phyloP scores from a whole-genome alignment of 1,284 basidiomycete genomes.

The Cutaneotrichosporon cavernicola region DNA sequence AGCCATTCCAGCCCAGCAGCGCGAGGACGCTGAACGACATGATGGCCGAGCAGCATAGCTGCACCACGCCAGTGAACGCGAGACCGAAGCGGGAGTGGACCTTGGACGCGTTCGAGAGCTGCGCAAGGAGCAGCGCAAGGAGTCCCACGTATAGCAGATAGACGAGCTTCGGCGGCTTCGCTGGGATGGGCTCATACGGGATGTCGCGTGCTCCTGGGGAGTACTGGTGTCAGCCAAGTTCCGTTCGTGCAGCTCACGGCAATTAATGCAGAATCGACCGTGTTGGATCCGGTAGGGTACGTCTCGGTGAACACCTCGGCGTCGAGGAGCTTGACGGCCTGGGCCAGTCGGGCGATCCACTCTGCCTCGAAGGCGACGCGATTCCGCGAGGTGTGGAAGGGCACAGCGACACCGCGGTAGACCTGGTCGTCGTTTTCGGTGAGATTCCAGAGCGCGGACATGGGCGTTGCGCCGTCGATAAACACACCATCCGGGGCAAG shows the following conservation, averaged over 20 bases:
- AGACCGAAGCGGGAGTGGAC: slow-evolving; percentile 90
- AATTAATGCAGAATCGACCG: slow-evolving; percentile 22
- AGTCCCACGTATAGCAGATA: slow-evolving; percentile 72
- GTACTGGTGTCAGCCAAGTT: slow-evolving; percentile 7
- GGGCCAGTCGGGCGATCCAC: slow-evolving; percentile 28
- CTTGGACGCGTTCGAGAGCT: slow-evolving; percentile 73
- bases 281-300: slow-evolving; percentile 15
- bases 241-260: slow-evolving; percentile 23
- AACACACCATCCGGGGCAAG: slow-evolving; percentile 21
- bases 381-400: slow-evolving; percentile 32
- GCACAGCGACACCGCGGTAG: slow-evolving; percentile 36
- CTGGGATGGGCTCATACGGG: not conserved
- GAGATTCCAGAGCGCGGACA: slow-evolving; percentile 12
- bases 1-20: slow-evolving; percentile 48
- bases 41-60: slow-evolving; percentile 86
- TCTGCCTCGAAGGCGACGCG: slow-evolving; percentile 27
- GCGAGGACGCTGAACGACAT: slow-evolving; percentile 77
- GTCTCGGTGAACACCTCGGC: slow-evolving; percentile 47
- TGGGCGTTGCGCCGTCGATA: slow-evolving; percentile 14
- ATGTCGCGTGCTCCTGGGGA: not conserved
- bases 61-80: slow-evolving; percentile 87
- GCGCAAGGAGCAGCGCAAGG: slow-evolving; percentile 72
- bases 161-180: not conserved
- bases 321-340: slow-evolving; percentile 24
- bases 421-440: slow-evolving; percentile 18